These are phyloP conservation scores for Linum tenue DNA, from an alignment of 345 rosid genomes.

Conservation along the genomic window DNA sequence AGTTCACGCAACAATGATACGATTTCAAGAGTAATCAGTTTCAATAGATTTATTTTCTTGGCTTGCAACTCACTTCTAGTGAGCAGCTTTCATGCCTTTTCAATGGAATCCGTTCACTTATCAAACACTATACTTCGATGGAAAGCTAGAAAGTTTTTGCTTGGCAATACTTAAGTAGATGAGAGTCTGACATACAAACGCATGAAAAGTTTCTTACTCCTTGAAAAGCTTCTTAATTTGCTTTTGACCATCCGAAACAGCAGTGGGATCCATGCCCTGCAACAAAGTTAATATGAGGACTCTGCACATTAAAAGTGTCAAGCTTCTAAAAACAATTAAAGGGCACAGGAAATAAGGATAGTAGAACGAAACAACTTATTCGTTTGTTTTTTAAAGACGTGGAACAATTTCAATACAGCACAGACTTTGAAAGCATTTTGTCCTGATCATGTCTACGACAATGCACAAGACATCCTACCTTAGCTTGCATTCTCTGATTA, in stretches of 20 bases:
- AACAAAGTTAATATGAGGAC: constrained; percentile 4
- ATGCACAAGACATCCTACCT: constrained; percentile 28
- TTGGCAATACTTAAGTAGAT: not conserved
- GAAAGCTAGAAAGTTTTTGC: not conserved
- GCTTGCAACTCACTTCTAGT: no score
- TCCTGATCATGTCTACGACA: constrained; percentile 1
- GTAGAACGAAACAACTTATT: no score
- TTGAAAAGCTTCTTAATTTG: constrained; percentile 56
- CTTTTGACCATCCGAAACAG: constrained; percentile 48
- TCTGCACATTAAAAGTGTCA: not conserved
- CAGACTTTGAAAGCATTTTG: not conserved
- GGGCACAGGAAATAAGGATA: not conserved
- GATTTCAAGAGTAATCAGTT: not conserved
- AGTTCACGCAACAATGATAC: constrained; percentile 11
- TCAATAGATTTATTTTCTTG: not conserved
- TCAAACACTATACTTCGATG: no score
- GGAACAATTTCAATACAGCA: not conserved
- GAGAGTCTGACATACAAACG: constrained; percentile 1
- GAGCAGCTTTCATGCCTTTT: no score
- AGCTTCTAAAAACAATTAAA: constrained; percentile 5
- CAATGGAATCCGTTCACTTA: no score
- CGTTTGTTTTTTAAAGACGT: no score
- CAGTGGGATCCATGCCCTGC: constrained; percentile 45
- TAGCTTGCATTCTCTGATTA: constrained; percentile 40
- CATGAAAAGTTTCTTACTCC: constrained; percentile 47